phyloP scores from a whole-genome alignment of 257 asterid genomes.

The Plectranthus barbatus region DNA sequence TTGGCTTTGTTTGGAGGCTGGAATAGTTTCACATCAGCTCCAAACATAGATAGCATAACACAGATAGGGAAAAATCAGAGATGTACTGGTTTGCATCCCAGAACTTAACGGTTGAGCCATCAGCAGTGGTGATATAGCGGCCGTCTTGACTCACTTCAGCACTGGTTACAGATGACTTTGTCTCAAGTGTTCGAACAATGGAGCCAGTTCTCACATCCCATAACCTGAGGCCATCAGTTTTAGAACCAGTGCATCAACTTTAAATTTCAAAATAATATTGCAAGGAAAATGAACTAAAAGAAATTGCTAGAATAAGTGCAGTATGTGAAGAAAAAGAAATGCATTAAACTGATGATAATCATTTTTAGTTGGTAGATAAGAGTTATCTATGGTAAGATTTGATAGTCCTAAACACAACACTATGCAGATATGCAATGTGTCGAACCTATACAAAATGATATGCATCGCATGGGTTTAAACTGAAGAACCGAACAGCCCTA shows the following conservation, averaged over 20 bases:
- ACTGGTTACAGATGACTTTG: slow-evolving; percentile 78
- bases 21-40: too few relatives aligned
- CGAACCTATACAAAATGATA: not conserved
- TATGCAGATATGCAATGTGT: not conserved
- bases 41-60: not conserved
- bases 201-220: slow-evolving; percentile 96
- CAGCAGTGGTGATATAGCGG: slow-evolving; percentile 87
- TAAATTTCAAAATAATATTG: not conserved
- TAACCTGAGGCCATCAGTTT: slow-evolving; percentile 38
- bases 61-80: not conserved
- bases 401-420: not conserved
- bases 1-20: too few relatives aligned
- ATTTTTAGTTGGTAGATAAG: not conserved
- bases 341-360: not conserved
- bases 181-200: slow-evolving; percentile 82
- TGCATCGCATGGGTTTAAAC: not conserved
- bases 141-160: slow-evolving; percentile 98
- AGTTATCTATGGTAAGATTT: not conserved
- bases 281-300: not conserved
- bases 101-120: slow-evolving; percentile 79
- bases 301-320: not conserved
- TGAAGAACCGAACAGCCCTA: too few relatives aligned
- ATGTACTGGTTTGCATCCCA: slow-evolving; percentile 98
- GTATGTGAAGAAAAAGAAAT: not conserved
- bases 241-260: not conserved